Evolutionary conservation across 139 green algal genomes (phyloP).

Genomic region (Axilococcus clingmanii): DNA sequence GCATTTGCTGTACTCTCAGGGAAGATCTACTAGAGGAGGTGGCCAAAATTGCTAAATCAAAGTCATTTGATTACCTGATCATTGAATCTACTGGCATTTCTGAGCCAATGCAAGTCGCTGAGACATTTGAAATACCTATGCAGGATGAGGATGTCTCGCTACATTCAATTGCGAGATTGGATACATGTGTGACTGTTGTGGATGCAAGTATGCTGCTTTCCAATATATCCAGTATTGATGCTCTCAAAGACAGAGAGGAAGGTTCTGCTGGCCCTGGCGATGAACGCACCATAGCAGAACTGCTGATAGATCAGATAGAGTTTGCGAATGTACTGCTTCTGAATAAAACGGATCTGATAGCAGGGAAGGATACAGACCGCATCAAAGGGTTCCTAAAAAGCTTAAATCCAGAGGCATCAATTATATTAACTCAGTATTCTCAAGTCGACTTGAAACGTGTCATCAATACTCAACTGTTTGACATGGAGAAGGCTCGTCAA

Average conservation of each 20-base stretch:
- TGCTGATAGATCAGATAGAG: constrained; percentile 70
- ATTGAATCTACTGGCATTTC: constrained; percentile 76
- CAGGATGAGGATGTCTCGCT: constrained; percentile 10
- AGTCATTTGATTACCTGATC: constrained; percentile 63
- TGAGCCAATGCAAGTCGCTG: constrained; percentile 56
- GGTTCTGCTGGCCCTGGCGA: constrained; percentile 21
- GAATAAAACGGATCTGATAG: constrained; percentile 58
- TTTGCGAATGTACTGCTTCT: constrained; percentile 75
- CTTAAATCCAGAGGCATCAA: constrained; percentile 44
- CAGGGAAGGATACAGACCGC: background rate
- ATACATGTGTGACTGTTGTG: constrained; percentile 67
- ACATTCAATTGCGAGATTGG: constrained; percentile 36
- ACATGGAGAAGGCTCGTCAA: constrained; percentile 41
- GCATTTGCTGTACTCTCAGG: constrained; percentile 77
- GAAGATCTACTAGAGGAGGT: constrained; percentile 61
- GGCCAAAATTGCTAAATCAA: constrained; percentile 28
- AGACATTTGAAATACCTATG: constrained; percentile 44
- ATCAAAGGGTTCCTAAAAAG: constrained; percentile 26
- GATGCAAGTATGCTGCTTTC: constrained; percentile 40
- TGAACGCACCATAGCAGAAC: constrained; percentile 51
- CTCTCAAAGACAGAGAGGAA: constrained; percentile 20
- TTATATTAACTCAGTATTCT: constrained; percentile 18
- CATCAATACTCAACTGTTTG: constrained; percentile 47
- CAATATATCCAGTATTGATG: constrained; percentile 33
- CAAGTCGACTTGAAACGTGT: constrained; percentile 25